Percentiles rank a stretch among this genome's conserved stretches.
These are phyloP conservation scores for Odontarrhena argentea DNA, from an alignment of 345 rosid species.

Conservation along the genomic window DNA sequence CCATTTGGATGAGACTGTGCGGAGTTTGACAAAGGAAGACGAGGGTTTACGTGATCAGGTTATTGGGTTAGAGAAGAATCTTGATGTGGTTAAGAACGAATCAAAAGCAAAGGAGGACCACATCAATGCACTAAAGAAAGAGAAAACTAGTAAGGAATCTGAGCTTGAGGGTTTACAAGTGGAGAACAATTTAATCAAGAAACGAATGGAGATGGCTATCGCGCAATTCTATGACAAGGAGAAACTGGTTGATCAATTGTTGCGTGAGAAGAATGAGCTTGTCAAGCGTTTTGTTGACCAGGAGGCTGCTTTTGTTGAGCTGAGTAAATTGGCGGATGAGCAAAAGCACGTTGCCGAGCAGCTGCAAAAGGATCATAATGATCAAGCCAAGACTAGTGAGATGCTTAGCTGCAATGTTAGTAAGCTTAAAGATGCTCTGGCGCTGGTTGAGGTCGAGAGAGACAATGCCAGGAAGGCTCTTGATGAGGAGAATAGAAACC, in stretches of 20 bases:
- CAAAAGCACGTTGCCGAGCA: slow-evolving; percentile 44
- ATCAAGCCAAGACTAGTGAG: slow-evolving; percentile 48
- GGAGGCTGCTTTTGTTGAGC: slow-evolving; percentile 51
- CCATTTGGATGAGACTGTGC: slow-evolving; percentile 39
- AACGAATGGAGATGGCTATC: slow-evolving; percentile 35
- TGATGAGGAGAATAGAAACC: slow-evolving; percentile 52
- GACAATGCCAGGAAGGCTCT: slow-evolving; percentile 47
- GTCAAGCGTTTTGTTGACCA: slow-evolving; percentile 41
- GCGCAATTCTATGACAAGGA: slow-evolving; percentile 43
- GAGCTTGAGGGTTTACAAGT: slow-evolving; percentile 42
- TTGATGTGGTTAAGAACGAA: slow-evolving; percentile 43
- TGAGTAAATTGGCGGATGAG: slow-evolving; percentile 49
- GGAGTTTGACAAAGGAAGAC: slow-evolving; percentile 50
- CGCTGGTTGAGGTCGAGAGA: slow-evolving; percentile 47
- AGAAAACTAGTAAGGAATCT: slow-evolving; percentile 46
- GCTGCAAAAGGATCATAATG: slow-evolving; percentile 42
- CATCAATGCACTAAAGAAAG: slow-evolving; percentile 47
- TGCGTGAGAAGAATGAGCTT: slow-evolving; percentile 51
- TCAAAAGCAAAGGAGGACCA: slow-evolving; percentile 44
- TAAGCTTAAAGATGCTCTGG: slow-evolving; percentile 41
- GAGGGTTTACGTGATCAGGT: slow-evolving; percentile 42
- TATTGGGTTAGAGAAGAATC: slow-evolving; percentile 54
- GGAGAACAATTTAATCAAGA: slow-evolving; percentile 40
- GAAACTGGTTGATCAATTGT: slow-evolving; percentile 42
- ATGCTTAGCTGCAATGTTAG: slow-evolving; percentile 44